These are phyloP conservation scores for Apiotrichum brassicae DNA, from an alignment of 1,284 basidiomycete species.

Conservation along the genomic window DNA sequence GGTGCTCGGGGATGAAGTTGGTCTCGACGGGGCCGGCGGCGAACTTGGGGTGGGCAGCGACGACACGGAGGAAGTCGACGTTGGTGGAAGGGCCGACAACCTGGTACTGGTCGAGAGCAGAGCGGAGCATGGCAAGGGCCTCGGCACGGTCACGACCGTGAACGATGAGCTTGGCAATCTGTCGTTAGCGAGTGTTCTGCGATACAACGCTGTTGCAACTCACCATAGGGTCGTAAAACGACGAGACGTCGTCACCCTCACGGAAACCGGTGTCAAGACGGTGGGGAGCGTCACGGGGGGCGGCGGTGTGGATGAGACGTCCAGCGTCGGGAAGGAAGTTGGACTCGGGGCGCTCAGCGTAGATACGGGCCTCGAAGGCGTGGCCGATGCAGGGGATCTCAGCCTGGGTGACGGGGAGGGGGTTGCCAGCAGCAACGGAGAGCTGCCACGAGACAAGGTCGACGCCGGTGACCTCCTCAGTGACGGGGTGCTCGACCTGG, in stretches of 20 bases:
- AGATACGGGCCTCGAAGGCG: conserved; percentile 93
- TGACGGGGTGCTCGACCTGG: conserved; percentile 92
- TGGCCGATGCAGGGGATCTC: conserved; percentile 79
- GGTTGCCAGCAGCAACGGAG: conserved; percentile 82
- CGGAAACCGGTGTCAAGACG: conserved; percentile 87
- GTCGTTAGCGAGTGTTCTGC: not conserved
- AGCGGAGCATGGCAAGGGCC: conserved; percentile 69
- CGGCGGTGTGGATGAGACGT: conserved; percentile 61
- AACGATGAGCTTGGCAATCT: conserved; percentile 61
- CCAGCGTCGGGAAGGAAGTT: conserved; percentile 91
- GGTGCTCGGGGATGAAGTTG: conserved; percentile 76
- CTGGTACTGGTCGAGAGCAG: conserved; percentile 78
- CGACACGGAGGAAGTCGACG: conserved; percentile 72
- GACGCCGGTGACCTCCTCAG: conserved; percentile 87
- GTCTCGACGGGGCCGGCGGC: conserved; percentile 80
- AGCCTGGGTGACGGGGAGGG: conserved; percentile 67
- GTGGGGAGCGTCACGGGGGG: conserved; percentile 56
- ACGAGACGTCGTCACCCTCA: conserved; percentile 78
- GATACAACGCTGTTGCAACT: not conserved
- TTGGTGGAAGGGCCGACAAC: conserved; percentile 89
- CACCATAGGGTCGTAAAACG: conserved; percentile 84
- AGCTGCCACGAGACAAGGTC: conserved; percentile 95
- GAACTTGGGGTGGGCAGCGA: conserved; percentile 73
- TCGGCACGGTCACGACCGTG: conserved; percentile 80
- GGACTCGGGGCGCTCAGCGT: conserved; percentile 87